Conservation (phyloP, 164 flowering plant genomes). For the Chloranthus sessilifolius region DNA sequence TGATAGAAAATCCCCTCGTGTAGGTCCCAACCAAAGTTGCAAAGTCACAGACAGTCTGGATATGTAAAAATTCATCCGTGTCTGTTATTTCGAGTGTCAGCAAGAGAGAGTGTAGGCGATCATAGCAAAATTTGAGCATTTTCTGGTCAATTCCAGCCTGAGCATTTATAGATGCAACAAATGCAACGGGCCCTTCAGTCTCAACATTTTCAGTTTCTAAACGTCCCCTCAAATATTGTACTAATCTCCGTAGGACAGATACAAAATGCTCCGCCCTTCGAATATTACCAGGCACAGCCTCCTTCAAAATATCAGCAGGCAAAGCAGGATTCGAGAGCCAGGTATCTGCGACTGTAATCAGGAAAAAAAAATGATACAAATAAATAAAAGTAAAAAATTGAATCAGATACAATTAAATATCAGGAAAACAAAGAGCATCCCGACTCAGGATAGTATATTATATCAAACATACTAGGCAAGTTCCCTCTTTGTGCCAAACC, state of each 20-base stretch:
- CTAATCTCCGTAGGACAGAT: constrained; percentile 80
- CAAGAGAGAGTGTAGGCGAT: constrained; percentile 92
- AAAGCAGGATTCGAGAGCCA: constrained; percentile 95
- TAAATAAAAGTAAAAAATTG: background rate
- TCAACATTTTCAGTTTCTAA: constrained; percentile 86
- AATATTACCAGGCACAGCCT: constrained; percentile 99
- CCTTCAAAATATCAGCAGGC: constrained; percentile 95
- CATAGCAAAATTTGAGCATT: constrained; percentile 89
- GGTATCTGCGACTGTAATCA: constrained; percentile 52
- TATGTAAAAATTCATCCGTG: constrained; percentile 87
- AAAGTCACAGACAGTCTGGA: constrained; percentile 93
- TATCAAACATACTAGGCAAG: constrained; percentile 75
- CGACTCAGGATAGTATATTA: background rate
- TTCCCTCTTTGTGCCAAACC: constrained; percentile 92
- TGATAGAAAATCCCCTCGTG: constrained; percentile 86
- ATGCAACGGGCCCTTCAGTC: constrained; percentile 89
- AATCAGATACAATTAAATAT: background rate
- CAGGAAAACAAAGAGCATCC: background rate
- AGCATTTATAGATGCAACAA: constrained; percentile 58
- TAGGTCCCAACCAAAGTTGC: constrained; percentile 98
- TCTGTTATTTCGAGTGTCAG: constrained; percentile 91
- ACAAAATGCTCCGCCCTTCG: constrained; percentile 96
- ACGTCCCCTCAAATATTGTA: constrained; percentile 81
- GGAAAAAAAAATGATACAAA: background rate
- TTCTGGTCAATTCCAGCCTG: constrained; percentile 97